phyloP scores from a whole-genome alignment of 768 basidiomycete species.

The Termitomyces bulborhizus region DNA sequence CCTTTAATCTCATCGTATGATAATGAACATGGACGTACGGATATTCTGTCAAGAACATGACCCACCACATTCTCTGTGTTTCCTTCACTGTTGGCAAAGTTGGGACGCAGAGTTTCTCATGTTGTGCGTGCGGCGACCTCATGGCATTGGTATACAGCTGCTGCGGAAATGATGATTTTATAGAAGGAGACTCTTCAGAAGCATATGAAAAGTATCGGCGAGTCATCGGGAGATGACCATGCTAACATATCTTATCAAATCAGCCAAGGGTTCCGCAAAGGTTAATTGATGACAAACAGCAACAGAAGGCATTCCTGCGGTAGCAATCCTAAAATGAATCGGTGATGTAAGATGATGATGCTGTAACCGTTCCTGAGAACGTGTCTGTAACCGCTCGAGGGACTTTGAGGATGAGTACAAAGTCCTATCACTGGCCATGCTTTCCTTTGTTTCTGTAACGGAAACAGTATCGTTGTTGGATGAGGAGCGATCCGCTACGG shows the following conservation, averaged over 20 bases:
- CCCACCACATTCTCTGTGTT: slow-evolving; percentile 39
- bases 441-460: too few species aligned
- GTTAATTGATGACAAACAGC: slow-evolving; percentile 19
- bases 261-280: background rate
- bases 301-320: slow-evolving; percentile 12
- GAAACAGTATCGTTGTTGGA: too few species aligned
- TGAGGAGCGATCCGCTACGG: too few species aligned
- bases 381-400: too few species aligned
- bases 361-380: too few species aligned
- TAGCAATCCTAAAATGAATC: too few species aligned
- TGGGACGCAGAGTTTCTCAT: slow-evolving; percentile 28
- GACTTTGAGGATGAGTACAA: too few species aligned
- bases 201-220: slow-evolving; percentile 25
- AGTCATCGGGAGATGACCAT: slow-evolving; percentile 24
- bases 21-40: slow-evolving; percentile 22
- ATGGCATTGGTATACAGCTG: slow-evolving; percentile 31
- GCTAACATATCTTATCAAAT: slow-evolving; percentile 13
- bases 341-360: slow-evolving; percentile 20
- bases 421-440: too few species aligned
- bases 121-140: slow-evolving; percentile 23
- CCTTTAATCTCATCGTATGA: background rate
- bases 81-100: slow-evolving; percentile 26
- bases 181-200: slow-evolving; percentile 30
- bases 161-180: slow-evolving; percentile 31
- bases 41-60: slow-evolving; percentile 29